phyloP scores from a whole-genome alignment of 768 basidiomycete genomes.

The Obba rivulosa region DNA sequence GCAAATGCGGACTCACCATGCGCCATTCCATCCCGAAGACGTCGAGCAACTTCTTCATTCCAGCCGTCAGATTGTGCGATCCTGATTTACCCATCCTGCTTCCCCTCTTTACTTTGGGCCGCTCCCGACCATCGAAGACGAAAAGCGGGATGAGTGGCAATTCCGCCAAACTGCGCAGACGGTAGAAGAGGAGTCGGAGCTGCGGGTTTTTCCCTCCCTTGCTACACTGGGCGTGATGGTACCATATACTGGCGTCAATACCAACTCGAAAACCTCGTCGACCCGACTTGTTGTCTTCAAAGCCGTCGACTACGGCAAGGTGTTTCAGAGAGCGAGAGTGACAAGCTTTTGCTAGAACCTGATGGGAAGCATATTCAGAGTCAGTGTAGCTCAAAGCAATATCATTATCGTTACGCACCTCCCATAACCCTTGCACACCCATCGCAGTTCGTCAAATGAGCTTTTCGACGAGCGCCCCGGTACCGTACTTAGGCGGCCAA shows the following conservation, averaged over 20 bases:
- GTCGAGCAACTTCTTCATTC: conserved; percentile 19
- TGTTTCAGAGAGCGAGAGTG: conserved; percentile 32
- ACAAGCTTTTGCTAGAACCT: conserved; percentile 36
- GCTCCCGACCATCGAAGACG: conserved; percentile 41
- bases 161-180: conserved; percentile 29
- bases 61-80: conserved; percentile 15
- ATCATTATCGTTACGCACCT: conserved; percentile 11
- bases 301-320: conserved; percentile 34
- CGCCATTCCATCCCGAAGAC: conserved; percentile 24
- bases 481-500: too few species aligned
- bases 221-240: conserved; percentile 23
- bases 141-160: conserved; percentile 39
- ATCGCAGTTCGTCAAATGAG: conserved; percentile 8
- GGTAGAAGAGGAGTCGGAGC: conserved; percentile 40
- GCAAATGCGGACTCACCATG: conserved; percentile 13
- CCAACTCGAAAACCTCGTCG: conserved; percentile 35
- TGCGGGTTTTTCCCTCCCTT: conserved; percentile 36
- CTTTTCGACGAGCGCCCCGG: too few species aligned
- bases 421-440: conserved; percentile 23
- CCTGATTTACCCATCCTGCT: conserved; percentile 23
- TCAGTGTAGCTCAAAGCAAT: not conserved
- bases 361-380: not conserved
- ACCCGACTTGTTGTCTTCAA: conserved; percentile 31
- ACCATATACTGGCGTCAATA: conserved; percentile 36
- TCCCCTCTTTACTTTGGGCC: conserved; percentile 37